A percentile compares a stretch with the other conserved stretches of the same genome.
Evolutionary conservation across 129 eudicot species (phyloP).

Genomic region (Rutidosis leptorrhynchoides): DNA sequence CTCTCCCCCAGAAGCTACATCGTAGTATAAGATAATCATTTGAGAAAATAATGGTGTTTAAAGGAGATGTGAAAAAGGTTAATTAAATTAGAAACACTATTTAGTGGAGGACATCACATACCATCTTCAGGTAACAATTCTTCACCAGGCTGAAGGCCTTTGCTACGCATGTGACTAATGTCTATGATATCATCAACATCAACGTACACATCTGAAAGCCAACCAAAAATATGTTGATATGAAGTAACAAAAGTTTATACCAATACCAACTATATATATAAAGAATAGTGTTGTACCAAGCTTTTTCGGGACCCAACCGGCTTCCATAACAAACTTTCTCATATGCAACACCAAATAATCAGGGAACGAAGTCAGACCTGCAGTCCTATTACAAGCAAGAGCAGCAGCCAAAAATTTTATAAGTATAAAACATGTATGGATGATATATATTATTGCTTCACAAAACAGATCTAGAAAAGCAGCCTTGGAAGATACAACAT

Average conservation of each 20-base stretch:
- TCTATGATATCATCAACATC: slow-evolving; percentile 90
- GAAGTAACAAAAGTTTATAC: background rate
- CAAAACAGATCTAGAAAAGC: no score
- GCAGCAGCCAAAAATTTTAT: slow-evolving; percentile 1
- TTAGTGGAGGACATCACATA: slow-evolving; percentile 25
- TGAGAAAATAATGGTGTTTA: background rate
- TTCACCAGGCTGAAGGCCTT: slow-evolving; percentile 88
- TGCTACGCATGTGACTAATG: slow-evolving; percentile 86
- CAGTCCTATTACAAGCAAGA: slow-evolving; percentile 43
- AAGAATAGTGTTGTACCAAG: slow-evolving; percentile 56
- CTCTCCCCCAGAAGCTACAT: slow-evolving; percentile 42
- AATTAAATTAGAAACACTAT: background rate
- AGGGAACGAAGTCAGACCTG: slow-evolving; percentile 90
- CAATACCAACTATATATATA: background rate
- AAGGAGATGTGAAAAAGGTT: background rate
- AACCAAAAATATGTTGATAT: slow-evolving; percentile 19
- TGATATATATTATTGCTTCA: no score
- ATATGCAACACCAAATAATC: slow-evolving; percentile 95
- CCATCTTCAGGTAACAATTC: slow-evolving; percentile 84
- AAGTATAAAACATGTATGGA: background rate
- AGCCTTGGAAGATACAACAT: no score
- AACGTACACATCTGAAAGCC: slow-evolving; percentile 63
- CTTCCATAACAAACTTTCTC: slow-evolving; percentile 97
- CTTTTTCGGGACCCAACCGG: slow-evolving; percentile 97
- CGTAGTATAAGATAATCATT: slow-evolving; percentile 8